Percentiles rank a stretch among this genome's conserved stretches.
Conservation (phyloP, 2,329 filamentous ascomycete genomes). For the Emergomyces orientalis region DNA sequence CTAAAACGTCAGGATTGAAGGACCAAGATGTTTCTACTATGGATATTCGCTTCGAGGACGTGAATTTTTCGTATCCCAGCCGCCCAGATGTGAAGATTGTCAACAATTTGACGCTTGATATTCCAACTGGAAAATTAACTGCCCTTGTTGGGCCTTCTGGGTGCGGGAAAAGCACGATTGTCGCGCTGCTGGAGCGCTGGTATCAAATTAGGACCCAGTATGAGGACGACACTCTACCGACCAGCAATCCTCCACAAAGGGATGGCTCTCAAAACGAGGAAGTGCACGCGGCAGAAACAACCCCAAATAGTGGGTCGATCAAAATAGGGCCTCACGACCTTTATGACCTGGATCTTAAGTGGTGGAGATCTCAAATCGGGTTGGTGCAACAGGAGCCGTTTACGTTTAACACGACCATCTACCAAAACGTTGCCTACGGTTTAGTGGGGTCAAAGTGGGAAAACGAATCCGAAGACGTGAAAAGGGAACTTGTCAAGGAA, state of each 20-base stretch:
- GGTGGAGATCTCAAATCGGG: conserved; percentile 49
- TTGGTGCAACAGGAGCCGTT: conserved; percentile 61
- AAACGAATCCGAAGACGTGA: conserved; percentile 23
- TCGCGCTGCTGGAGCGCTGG: conserved; percentile 37
- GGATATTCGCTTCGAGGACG: conserved; percentile 50
- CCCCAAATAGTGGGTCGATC: conserved; percentile 38
- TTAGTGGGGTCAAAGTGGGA: conserved; percentile 35
- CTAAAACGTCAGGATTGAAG: conserved; percentile 32
- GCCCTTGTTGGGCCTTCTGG: conserved; percentile 40
- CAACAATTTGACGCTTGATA: conserved; percentile 25
- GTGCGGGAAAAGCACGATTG: conserved; percentile 39
- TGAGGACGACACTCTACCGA: conserved; percentile 1
- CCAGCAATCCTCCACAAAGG: neutral
- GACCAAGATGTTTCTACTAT: conserved; percentile 43
- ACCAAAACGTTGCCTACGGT: conserved; percentile 53
- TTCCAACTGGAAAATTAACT: conserved; percentile 31
- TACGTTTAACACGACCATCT: conserved; percentile 58
- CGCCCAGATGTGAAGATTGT: conserved; percentile 31
- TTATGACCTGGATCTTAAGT: conserved; percentile 52
- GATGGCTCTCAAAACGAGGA: conserved; percentile 5
- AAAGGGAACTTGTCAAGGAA: conserved; percentile 46
- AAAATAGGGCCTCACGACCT: conserved; percentile 47
- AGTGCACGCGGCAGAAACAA: neutral
- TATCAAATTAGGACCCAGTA: conserved; percentile 24
- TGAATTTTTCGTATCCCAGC: conserved; percentile 63